A percentile compares a stretch with the other conserved stretches of the same genome.
Conservation (phyloP, 2,329 filamentous ascomycete species). For the Aspergillus calidoustus region DNA sequence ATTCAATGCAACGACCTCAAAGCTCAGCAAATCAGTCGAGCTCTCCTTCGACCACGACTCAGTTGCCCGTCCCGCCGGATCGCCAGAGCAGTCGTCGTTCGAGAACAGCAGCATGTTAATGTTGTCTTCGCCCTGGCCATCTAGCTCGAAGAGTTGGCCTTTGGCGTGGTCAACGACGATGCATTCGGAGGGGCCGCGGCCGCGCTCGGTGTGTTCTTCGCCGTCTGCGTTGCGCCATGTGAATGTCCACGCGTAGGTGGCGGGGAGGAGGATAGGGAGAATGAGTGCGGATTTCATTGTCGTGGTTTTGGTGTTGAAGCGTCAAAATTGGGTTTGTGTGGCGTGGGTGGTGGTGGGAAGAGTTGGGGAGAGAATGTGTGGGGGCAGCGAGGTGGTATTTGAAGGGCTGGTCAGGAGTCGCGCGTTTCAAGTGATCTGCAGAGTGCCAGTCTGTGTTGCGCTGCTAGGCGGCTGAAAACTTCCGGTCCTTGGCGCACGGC, state of each 20-base stretch:
- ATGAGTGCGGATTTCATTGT: slow-evolving; percentile 12
- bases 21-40: slow-evolving; percentile 11
- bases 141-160: slow-evolving; percentile 8
- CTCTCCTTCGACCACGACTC: slow-evolving; percentile 14
- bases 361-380: not conserved
- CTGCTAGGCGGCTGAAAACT: not conserved
- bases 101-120: slow-evolving; percentile 23
- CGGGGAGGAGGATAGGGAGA: slow-evolving; percentile 13
- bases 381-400: not conserved
- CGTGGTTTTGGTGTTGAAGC: not conserved
- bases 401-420: not conserved
- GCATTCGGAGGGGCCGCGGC: slow-evolving; percentile 18
- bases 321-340: not conserved
- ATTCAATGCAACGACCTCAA: slow-evolving; percentile 14
- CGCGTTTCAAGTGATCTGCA: not conserved
- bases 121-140: slow-evolving; percentile 12
- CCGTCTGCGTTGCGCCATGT: slow-evolving; percentile 16
- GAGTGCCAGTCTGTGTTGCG: not conserved
- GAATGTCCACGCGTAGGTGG: slow-evolving; percentile 19
- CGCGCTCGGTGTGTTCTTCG: slow-evolving; percentile 9
- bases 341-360: not conserved
- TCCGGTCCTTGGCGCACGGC: slow-evolving; percentile 5
- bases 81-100: slow-evolving; percentile 14
- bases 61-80: slow-evolving; percentile 13
- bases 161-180: slow-evolving; percentile 16